Conservation (phyloP, 331 rosid genomes). For the Pyracantha coccinea region DNA sequence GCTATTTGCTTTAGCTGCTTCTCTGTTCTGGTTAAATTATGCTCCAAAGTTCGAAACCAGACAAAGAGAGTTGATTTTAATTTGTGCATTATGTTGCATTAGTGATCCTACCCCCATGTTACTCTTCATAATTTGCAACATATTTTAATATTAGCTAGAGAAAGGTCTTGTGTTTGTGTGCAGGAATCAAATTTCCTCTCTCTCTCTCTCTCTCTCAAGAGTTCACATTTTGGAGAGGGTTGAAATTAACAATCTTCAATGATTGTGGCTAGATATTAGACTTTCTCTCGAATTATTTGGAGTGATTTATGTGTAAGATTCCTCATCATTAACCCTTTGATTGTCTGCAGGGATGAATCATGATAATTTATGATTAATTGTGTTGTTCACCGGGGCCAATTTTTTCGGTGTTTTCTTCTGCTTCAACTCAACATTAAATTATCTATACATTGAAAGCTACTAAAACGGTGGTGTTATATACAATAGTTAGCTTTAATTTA, state of each 20-base stretch:
- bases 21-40: slow-evolving; percentile 1
- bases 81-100: background rate
- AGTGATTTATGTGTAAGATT: background rate
- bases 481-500: background rate
- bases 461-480: background rate
- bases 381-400: background rate
- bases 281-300: slow-evolving; percentile 12
- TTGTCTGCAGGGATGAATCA: background rate
- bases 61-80: slow-evolving; percentile 3
- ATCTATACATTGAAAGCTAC: background rate
- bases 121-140: slow-evolving; percentile 1
- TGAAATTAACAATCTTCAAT: slow-evolving; percentile 6
- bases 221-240: background rate
- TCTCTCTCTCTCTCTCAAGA: background rate
- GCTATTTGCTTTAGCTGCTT: background rate
- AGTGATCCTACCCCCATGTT: slow-evolving; percentile 5
- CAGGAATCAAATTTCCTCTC: background rate
- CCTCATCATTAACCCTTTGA: background rate
- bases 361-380: no score
- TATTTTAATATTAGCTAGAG: background rate
- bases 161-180: background rate
- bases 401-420: background rate
- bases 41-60: background rate
- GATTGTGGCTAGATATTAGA: slow-evolving; percentile 10
- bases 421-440: background rate